Conservation (phyloP, 257 asterid species). For the Sherardia arvensis region DNA sequence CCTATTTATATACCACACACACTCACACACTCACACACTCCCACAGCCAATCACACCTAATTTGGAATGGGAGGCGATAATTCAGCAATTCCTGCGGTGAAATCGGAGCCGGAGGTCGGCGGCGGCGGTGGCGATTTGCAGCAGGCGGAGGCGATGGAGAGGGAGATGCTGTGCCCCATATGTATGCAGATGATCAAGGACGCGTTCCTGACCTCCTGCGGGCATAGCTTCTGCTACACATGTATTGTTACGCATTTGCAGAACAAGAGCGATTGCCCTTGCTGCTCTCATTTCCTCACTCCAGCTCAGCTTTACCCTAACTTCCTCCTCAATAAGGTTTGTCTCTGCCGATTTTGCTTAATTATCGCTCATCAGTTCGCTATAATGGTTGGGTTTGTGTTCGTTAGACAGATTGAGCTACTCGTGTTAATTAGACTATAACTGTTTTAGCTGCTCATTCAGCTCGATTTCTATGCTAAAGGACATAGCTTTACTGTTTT, state of each 20-base stretch:
- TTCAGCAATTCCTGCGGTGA: slow-evolving; percentile 46
- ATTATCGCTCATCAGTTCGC: not conserved
- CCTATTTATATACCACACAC: slow-evolving; percentile 2
- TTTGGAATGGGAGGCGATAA: slow-evolving; percentile 16
- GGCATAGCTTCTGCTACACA: slow-evolving; percentile 90
- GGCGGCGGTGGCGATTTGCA: slow-evolving; percentile 23
- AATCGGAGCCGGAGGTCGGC: slow-evolving; percentile 28
- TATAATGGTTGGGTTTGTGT: not conserved
- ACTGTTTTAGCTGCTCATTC: not conserved
- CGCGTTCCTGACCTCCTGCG: slow-evolving; percentile 77
- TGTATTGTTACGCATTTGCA: slow-evolving; percentile 77
- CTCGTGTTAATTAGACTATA: not conserved
- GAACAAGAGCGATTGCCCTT: slow-evolving; percentile 89
- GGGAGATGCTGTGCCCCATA: slow-evolving; percentile 79
- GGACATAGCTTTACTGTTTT: no score
- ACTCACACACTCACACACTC: slow-evolving; percentile 12
- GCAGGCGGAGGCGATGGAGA: slow-evolving; percentile 33
- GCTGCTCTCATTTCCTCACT: slow-evolving; percentile 70
- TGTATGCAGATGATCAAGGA: slow-evolving; percentile 90
- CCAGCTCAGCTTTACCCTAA: slow-evolving; percentile 63
- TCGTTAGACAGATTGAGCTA: not conserved
- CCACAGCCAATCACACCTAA: not conserved
- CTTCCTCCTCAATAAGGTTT: slow-evolving; percentile 85
- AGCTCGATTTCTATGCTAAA: not conserved
- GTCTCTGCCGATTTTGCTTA: not conserved